Percentiles rank a stretch among this genome's conserved stretches.
phyloP scores from a whole-genome alignment of 2,329 filamentous ascomycete genomes.

The Hymenoscyphus linearis region DNA sequence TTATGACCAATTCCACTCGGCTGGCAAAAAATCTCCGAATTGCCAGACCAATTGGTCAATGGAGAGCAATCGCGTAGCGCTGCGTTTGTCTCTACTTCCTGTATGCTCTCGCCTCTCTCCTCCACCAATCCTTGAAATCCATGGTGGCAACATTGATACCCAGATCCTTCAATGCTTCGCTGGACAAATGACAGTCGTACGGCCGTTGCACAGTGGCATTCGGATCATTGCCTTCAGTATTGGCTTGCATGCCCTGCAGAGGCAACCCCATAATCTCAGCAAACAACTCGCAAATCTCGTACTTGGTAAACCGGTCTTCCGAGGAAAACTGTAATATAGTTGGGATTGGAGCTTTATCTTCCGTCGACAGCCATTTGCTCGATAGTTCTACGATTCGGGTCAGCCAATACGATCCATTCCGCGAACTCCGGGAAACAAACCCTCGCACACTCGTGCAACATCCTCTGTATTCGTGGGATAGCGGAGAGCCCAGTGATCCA shows the following conservation, averaged over 20 bases:
- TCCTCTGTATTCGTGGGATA: slow-evolving; percentile 90
- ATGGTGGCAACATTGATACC: slow-evolving; percentile 70
- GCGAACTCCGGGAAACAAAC: slow-evolving; percentile 36
- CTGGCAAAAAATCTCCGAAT: not conserved
- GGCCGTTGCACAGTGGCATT: slow-evolving; percentile 70
- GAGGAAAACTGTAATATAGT: slow-evolving; percentile 77
- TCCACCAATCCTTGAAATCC: slow-evolving; percentile 80
- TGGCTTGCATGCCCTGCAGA: slow-evolving; percentile 61
- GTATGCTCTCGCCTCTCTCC: slow-evolving; percentile 55
- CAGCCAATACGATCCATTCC: not conserved
- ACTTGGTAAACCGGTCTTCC: slow-evolving; percentile 83
- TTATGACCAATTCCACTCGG: not conserved
- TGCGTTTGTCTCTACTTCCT: slow-evolving; percentile 20
- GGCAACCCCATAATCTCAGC: slow-evolving; percentile 74
- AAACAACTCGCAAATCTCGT: slow-evolving; percentile 76
- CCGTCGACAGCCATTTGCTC: slow-evolving; percentile 55
- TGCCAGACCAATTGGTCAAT: not conserved
- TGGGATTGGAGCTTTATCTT: slow-evolving; percentile 52
- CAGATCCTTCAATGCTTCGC: slow-evolving; percentile 63
- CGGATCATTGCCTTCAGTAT: slow-evolving; percentile 67
- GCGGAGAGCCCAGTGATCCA: slow-evolving; percentile 81
- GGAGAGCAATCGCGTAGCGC: not conserved
- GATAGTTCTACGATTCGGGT: slow-evolving; percentile 53
- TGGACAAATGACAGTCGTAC: slow-evolving; percentile 85
- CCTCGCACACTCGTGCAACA: slow-evolving; percentile 69